phyloP scores from a whole-genome alignment of 2,329 filamentous ascomycete genomes.

The Zopfia rhizophila region DNA sequence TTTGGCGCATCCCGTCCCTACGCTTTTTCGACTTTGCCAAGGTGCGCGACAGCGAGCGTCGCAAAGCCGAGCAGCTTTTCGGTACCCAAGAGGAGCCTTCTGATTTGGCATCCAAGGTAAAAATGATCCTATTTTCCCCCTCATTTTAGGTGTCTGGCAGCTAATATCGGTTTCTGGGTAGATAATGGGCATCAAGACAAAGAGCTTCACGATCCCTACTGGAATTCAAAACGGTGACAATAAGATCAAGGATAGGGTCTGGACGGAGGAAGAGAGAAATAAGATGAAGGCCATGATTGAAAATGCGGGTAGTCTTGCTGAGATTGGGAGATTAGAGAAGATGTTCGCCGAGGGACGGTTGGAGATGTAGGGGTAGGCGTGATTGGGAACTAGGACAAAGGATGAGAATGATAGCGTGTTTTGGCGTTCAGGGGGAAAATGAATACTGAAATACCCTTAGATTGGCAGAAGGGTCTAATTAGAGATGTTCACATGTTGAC shows the following conservation, averaged over 20 bases:
- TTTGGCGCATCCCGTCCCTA: conserved; percentile 85
- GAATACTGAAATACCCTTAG: too few relatives aligned
- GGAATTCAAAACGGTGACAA: conserved; percentile 49
- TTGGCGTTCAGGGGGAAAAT: too few relatives aligned
- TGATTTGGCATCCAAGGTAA: conserved; percentile 77
- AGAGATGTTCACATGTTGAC: too few relatives aligned
- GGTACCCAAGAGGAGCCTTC: conserved; percentile 82
- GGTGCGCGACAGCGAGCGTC: conserved; percentile 86
- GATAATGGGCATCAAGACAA: conserved; percentile 88
- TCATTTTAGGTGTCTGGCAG: not conserved
- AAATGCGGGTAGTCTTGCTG: conserved; percentile 87
- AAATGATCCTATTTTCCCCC: conserved; percentile 19
- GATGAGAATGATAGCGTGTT: too few relatives aligned
- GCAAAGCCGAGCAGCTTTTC: conserved; percentile 81
- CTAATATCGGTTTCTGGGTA: conserved; percentile 37
- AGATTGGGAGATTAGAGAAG: conserved; percentile 91
- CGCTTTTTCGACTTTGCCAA: conserved; percentile 94
- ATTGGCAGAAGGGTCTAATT: too few relatives aligned
- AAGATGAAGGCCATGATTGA: conserved; percentile 86
- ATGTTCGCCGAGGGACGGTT: conserved; percentile 84
- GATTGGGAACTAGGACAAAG: too few relatives aligned
- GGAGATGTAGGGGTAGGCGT: conserved; percentile 36
- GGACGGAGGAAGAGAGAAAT: conserved; percentile 88
- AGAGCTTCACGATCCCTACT: conserved; percentile 71
- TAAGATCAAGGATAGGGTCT: conserved; percentile 70